Evolutionary conservation across 2,329 filamentous ascomycete genomes (phyloP).

Genomic region (Teratosphaeria gauchensis): DNA sequence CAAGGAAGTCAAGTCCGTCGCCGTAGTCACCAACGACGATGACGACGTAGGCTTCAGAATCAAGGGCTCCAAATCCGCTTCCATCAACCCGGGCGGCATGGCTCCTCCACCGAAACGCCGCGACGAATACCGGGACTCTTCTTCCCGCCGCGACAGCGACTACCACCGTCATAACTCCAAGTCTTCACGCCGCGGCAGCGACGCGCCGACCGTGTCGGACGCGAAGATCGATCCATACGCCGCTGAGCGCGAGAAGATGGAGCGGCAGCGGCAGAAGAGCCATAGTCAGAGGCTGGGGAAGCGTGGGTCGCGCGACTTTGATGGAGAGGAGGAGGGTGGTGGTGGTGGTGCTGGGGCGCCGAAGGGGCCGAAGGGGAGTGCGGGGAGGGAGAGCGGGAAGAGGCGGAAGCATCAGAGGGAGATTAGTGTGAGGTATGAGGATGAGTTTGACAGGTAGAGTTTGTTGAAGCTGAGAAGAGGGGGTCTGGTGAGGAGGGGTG

Average conservation of each 20-base stretch:
- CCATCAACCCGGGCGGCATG: constrained; percentile 17
- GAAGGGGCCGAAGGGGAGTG: constrained; percentile 42
- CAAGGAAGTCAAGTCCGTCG: constrained; percentile 9
- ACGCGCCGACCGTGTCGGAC: constrained; percentile 3
- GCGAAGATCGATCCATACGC: constrained; percentile 23
- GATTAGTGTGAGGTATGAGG: constrained; percentile 7
- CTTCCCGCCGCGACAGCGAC: constrained; percentile 3
- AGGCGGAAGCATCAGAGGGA: constrained; percentile 2
- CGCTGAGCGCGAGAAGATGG: constrained; percentile 29
- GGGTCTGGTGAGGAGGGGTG: background rate
- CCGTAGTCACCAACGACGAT: constrained; percentile 12
- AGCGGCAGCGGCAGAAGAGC: constrained; percentile 58
- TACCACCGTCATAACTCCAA: background rate
- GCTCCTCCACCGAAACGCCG: constrained; percentile 14
- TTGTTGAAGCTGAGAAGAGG: background rate
- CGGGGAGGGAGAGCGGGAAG: background rate
- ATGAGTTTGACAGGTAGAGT: constrained; percentile 3
- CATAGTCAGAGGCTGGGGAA: constrained; percentile 39
- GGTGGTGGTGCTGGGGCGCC: constrained; percentile 11
- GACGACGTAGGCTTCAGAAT: constrained; percentile 41
- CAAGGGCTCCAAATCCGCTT: constrained; percentile 29
- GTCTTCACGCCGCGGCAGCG: background rate
- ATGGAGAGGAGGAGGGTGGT: constrained; percentile 16
- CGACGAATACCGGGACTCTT: background rate
- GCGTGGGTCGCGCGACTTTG: constrained; percentile 20